These are phyloP conservation scores for Haplographium delicatum DNA, from an alignment of 495 filamentous ascomycete species.

Conservation along the genomic window DNA sequence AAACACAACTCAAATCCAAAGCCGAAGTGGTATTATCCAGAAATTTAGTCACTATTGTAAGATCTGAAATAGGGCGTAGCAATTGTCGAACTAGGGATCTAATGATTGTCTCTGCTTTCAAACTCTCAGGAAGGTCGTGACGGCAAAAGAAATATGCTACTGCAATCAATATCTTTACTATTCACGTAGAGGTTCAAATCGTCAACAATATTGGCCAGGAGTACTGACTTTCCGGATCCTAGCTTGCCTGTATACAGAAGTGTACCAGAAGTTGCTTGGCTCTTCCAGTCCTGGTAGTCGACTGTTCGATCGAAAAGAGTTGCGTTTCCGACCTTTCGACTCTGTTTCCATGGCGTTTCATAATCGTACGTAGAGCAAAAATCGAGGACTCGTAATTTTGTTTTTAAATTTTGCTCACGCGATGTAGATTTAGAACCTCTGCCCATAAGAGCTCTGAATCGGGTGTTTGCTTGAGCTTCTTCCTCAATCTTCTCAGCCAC, in stretches of 20 bases:
- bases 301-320: constrained; percentile 23
- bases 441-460: constrained; percentile 24
- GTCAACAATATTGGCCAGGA: constrained; percentile 40
- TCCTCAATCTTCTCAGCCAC: constrained; percentile 30
- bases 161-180: constrained; percentile 13
- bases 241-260: constrained; percentile 37
- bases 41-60: constrained; percentile 17
- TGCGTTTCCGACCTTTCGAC: constrained; percentile 35
- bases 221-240: constrained; percentile 39
- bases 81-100: constrained; percentile 37
- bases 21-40: constrained; percentile 18
- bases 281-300: constrained; percentile 37
- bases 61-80: constrained; percentile 23
- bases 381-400: constrained; percentile 29
- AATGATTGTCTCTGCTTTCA: constrained; percentile 35
- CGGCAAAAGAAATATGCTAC: constrained; percentile 43
- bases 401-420: constrained; percentile 26
- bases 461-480: constrained; percentile 25
- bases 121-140: constrained; percentile 34
- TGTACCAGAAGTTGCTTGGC: constrained; percentile 22
- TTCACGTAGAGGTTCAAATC: constrained; percentile 31
- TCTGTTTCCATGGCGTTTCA: constrained; percentile 37
- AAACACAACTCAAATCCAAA: constrained; percentile 23
- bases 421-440: constrained; percentile 25
- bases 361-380: constrained; percentile 39